These are phyloP conservation scores for Sporothrix brunneoviolacea DNA, from an alignment of 2,329 filamentous ascomycete species.

Conservation along the genomic window DNA sequence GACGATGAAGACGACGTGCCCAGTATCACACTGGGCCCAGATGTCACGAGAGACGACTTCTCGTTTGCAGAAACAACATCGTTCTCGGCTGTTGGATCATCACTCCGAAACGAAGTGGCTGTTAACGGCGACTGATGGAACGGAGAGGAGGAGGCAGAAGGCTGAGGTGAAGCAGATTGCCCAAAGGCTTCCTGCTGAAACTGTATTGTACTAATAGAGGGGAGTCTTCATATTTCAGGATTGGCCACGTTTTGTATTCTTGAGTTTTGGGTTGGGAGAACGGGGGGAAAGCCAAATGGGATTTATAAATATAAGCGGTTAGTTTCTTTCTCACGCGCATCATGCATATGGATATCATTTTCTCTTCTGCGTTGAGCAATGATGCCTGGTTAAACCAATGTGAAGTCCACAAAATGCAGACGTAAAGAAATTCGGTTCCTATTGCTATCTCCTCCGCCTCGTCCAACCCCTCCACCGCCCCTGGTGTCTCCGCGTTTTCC, in stretches of 20 bases:
- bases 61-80: conserved; percentile 17
- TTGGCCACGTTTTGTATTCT: not conserved
- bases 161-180: not conserved
- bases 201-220: not conserved
- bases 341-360: no score
- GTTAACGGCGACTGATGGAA: conserved; percentile 7
- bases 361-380: no score
- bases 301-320: no score
- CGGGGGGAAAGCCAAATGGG: no score
- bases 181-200: not conserved
- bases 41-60: conserved; percentile 16
- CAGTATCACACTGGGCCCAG: conserved; percentile 13
- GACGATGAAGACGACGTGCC: conserved; percentile 13
- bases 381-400: no score
- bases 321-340: no score
- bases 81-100: conserved; percentile 13
- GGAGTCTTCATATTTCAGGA: not conserved
- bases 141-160: not conserved
- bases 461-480: no score
- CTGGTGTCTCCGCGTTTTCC: not conserved
- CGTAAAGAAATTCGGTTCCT: no score
- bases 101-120: conserved; percentile 16
- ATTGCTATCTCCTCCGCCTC: no score
- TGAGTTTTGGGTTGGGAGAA: no score
- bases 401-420: no score